These are phyloP conservation scores for Hydnum rufescens DNA, from an alignment of 768 basidiomycete species.

Conservation along the genomic window DNA sequence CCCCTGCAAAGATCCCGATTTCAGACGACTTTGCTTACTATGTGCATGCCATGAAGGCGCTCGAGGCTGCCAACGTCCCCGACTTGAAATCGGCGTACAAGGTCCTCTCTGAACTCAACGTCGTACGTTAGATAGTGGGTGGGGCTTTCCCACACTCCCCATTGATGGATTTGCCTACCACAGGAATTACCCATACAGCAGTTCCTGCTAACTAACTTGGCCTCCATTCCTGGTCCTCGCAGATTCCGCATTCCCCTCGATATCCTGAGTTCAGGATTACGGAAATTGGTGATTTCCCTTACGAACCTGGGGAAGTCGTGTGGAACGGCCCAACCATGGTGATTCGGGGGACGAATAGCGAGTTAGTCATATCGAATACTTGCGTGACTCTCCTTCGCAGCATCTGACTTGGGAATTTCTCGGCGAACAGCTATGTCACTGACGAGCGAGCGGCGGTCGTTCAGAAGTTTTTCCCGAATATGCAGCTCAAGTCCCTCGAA, in stretches of 20 bases:
- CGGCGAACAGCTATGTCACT: constrained; percentile 44
- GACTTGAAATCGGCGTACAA: constrained; percentile 52
- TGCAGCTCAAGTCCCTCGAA: constrained; percentile 41
- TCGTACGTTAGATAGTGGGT: constrained; percentile 28
- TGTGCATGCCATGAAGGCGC: constrained; percentile 49
- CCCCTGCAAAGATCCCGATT: constrained; percentile 43
- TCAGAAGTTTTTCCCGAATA: constrained; percentile 52
- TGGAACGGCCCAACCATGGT: constrained; percentile 48
- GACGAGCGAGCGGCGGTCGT: constrained; percentile 41
- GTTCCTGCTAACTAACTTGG: constrained; percentile 73
- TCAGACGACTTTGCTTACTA: constrained; percentile 44
- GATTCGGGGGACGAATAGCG: constrained; percentile 62
- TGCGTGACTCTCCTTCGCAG: background rate
- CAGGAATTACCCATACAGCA: constrained; percentile 58
- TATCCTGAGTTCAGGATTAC: constrained; percentile 38
- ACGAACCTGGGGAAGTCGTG: constrained; percentile 29
- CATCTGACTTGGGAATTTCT: constrained; percentile 6
- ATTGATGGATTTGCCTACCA: background rate
- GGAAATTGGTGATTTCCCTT: constrained; percentile 65
- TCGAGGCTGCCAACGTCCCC: constrained; percentile 37
- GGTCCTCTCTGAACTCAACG: constrained; percentile 37
- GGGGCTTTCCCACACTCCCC: background rate
- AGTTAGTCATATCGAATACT: constrained; percentile 18
- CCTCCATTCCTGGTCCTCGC: constrained; percentile 23
- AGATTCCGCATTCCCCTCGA: constrained; percentile 58